A percentile compares a stretch with the other conserved stretches of the same genome.
Evolutionary conservation across 1,284 basidiomycete genomes (phyloP).

Genomic region (Laetiporus sulphureus): DNA sequence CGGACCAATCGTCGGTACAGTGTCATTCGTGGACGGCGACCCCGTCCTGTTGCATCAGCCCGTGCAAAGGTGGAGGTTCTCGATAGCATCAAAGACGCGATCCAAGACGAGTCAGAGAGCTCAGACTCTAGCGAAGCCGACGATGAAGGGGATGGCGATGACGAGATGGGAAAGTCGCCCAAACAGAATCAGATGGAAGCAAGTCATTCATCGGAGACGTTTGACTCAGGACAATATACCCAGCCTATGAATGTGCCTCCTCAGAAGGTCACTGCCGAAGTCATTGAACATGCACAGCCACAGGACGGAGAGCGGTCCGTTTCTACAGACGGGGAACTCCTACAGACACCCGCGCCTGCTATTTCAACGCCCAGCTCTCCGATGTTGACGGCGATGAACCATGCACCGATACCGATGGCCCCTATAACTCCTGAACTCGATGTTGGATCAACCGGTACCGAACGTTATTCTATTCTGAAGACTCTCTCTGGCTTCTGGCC

Average conservation of each 20-base stretch:
- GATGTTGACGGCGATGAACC: conserved; percentile 25
- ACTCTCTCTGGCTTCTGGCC: conserved; percentile 84
- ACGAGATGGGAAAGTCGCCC: conserved; percentile 36
- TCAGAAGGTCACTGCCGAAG: not conserved
- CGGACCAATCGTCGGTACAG: conserved; percentile 63
- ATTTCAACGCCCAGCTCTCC: conserved; percentile 40
- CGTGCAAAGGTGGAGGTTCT: conserved; percentile 89
- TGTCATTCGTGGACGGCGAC: conserved; percentile 81
- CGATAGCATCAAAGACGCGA: conserved; percentile 88
- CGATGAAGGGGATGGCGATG: conserved; percentile 70
- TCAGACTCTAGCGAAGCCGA: conserved; percentile 84
- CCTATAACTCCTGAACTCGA: conserved; percentile 55
- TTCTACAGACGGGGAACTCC: not conserved
- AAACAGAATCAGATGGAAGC: conserved; percentile 26
- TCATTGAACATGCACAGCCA: not conserved
- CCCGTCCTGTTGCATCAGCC: conserved; percentile 89
- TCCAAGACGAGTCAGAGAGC: conserved; percentile 79
- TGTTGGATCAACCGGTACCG: conserved; percentile 40
- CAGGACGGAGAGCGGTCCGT: not conserved
- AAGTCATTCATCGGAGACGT: not conserved
- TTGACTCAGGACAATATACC: too few relatives aligned
- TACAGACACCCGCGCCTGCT: not conserved
- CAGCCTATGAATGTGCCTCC: not conserved
- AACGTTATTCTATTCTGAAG: conserved; percentile 78
- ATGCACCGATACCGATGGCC: conserved; percentile 36